Evolutionary conservation across 148 eudicot species (phyloP).

Genomic region (Selenicereus undatus): DNA sequence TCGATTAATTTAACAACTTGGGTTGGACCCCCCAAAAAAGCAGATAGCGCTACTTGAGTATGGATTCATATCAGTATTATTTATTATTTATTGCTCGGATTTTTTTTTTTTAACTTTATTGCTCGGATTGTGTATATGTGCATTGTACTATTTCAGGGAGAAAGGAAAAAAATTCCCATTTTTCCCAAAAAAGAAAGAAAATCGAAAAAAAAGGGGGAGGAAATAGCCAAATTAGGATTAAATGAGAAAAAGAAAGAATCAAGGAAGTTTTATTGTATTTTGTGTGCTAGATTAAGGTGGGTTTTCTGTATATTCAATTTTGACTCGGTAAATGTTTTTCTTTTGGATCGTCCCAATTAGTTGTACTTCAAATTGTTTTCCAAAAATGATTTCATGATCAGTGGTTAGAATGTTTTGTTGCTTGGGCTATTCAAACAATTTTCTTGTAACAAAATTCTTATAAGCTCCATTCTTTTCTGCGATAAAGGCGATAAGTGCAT

Average conservation of each 20-base stretch:
- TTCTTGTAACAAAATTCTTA: too few species aligned
- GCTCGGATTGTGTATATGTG: not conserved
- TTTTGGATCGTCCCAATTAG: not conserved
- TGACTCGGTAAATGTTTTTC: not conserved
- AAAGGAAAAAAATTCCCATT: not conserved
- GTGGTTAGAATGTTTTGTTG: too few species aligned
- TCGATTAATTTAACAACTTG: too few species aligned
- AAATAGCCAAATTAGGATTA: not conserved
- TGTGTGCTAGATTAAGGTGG: not conserved
- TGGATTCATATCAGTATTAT: not conserved
- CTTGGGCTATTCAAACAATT: too few species aligned
- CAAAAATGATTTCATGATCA: too few species aligned
- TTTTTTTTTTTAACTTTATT: not conserved
- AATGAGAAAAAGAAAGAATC: not conserved
- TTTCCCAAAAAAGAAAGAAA: not conserved
- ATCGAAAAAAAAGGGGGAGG: not conserved
- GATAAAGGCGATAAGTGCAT: too few species aligned
- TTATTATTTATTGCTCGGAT: not conserved
- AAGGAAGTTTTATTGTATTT: not conserved
- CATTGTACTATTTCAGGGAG: not conserved
- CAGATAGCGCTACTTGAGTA: too few species aligned
- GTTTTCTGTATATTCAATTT: not conserved
- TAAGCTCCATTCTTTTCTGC: too few species aligned
- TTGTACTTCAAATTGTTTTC: not conserved
- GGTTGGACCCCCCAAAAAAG: not conserved